Conservation (phyloP, 2,329 filamentous ascomycete genomes). For the Corinectria fuckeliana region DNA sequence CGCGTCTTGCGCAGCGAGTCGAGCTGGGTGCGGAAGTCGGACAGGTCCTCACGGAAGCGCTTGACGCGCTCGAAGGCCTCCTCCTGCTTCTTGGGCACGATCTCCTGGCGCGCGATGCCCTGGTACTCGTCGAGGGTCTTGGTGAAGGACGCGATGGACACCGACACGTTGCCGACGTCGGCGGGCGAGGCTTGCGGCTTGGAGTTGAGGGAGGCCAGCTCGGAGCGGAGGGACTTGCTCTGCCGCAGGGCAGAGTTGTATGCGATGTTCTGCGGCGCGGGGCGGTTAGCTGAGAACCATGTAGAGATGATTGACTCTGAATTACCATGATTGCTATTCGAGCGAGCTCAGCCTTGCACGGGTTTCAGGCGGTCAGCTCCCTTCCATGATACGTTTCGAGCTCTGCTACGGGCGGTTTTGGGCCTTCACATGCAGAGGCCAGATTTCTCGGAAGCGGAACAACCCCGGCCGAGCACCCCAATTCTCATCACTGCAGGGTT, state of each 20-base stretch:
- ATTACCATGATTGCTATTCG: constrained; percentile 40
- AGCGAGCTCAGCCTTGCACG: constrained; percentile 8
- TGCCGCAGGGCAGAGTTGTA: constrained; percentile 89
- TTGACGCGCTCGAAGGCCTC: constrained; percentile 87
- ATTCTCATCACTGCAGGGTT: no score
- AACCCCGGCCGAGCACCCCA: constrained; percentile 10
- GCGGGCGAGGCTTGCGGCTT: constrained; percentile 66
- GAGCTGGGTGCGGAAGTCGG: constrained; percentile 79
- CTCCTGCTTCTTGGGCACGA: constrained; percentile 88
- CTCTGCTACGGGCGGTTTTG: background rate
- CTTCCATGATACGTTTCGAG: constrained; percentile 32
- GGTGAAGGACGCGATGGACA: constrained; percentile 78
- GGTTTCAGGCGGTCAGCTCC: constrained; percentile 11
- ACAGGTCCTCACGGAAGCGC: constrained; percentile 82
- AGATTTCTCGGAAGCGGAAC: constrained; percentile 36
- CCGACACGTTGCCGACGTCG: constrained; percentile 73
- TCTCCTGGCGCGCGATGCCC: constrained; percentile 82
- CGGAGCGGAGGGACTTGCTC: constrained; percentile 78
- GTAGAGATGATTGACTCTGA: background rate
- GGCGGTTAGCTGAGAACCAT: background rate
- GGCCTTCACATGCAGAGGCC: constrained; percentile 33
- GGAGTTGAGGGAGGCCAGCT: constrained; percentile 73
- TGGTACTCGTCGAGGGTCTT: constrained; percentile 94
- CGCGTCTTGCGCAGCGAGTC: constrained; percentile 77
- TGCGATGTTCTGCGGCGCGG: constrained; percentile 68